Evolutionary conservation across 805 yeast genomes (phyloP).

Genomic region (Wickerhamomyces queroliae): DNA sequence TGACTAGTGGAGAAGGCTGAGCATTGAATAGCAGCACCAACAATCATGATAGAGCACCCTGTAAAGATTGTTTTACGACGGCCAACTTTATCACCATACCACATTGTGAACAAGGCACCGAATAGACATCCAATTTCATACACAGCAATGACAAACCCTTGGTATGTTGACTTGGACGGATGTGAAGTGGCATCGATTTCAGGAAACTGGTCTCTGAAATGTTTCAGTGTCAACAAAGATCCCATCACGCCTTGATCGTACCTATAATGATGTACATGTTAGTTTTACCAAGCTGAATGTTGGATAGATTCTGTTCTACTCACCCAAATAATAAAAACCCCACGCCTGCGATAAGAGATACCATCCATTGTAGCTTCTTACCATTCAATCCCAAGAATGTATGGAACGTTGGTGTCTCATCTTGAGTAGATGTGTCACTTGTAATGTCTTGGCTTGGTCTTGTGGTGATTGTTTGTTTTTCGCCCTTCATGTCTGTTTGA

Average conservation of each 20-base stretch:
- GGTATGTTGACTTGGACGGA: neutral
- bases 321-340: neutral
- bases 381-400: neutral
- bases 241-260: neutral
- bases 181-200: neutral
- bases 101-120: neutral
- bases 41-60: slow-evolving; percentile 14
- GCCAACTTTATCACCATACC: slow-evolving; percentile 33
- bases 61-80: slow-evolving; percentile 24
- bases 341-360: neutral
- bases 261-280: too few relatives aligned
- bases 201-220: neutral
- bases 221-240: neutral
- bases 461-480: too few relatives aligned
- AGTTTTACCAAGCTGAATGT: too few relatives aligned
- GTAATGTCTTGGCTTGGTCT: neutral
- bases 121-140: slow-evolving; percentile 1
- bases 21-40: slow-evolving; percentile 22
- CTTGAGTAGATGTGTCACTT: neutral
- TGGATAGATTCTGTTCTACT: neutral
- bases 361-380: neutral
- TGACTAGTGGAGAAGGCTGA: slow-evolving; percentile 27
- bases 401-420: neutral
- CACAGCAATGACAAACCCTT: neutral
- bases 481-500: too few relatives aligned